Evolutionary conservation across 1,284 basidiomycete species (phyloP).

Genomic region (Malassezia dermatis): DNA sequence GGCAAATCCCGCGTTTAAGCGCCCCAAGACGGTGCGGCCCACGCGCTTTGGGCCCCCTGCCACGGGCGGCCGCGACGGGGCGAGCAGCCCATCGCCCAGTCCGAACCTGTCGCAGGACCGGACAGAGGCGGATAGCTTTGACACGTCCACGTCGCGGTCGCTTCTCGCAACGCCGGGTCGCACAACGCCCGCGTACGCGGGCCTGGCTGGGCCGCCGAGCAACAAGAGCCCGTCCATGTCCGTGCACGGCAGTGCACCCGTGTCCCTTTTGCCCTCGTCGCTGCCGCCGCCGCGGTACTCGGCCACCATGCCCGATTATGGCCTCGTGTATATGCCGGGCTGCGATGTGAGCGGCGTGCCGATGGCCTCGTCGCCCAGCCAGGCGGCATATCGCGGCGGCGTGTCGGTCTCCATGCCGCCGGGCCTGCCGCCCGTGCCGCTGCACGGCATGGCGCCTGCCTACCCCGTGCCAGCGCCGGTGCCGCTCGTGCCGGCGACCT

Average conservation of each 20-base stretch:
- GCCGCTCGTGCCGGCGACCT: neutral
- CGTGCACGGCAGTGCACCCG: conserved; percentile 22
- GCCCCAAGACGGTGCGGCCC: conserved; percentile 5
- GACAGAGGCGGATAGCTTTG: conserved; percentile 15
- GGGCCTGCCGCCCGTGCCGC: neutral
- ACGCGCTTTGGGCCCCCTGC: neutral
- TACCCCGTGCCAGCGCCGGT: neutral
- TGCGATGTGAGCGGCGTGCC: neutral
- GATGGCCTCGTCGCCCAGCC: conserved; percentile 3
- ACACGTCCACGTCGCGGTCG: conserved; percentile 15
- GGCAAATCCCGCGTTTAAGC: conserved; percentile 3
- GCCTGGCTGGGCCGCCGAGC: conserved; percentile 6
- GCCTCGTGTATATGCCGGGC: conserved; percentile 4
- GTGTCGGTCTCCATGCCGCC: neutral
- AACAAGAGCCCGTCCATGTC: neutral
- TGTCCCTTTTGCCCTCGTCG: conserved; percentile 15
- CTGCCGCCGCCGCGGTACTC: conserved; percentile 9
- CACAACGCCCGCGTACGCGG: conserved; percentile 4
- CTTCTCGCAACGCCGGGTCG: conserved; percentile 24
- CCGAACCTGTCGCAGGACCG: neutral
- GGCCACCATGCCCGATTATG: neutral
- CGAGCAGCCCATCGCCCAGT: neutral
- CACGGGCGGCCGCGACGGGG: neutral
- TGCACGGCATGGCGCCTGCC: neutral
- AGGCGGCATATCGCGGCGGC: neutral